These are phyloP conservation scores for Penicillium tannophilum DNA, from an alignment of 495 filamentous ascomycete genomes.

Conservation along the genomic window DNA sequence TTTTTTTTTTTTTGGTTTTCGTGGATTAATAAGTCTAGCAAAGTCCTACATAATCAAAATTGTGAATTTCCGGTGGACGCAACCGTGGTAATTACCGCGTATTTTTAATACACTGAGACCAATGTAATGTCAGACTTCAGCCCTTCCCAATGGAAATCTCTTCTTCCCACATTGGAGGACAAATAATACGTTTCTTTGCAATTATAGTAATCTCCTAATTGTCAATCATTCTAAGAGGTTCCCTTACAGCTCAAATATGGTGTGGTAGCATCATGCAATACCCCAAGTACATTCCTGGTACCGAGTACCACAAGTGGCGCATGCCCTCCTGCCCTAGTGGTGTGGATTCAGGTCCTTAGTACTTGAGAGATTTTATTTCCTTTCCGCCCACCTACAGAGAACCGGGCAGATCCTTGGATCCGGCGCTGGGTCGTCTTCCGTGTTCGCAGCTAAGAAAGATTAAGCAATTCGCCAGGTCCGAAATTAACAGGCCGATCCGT, in stretches of 20 bases:
- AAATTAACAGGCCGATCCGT: slow-evolving; percentile 16
- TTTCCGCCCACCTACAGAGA: background rate
- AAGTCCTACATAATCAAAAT: background rate
- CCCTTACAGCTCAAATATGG: background rate
- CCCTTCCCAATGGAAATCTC: background rate
- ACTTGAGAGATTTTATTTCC: slow-evolving; percentile 5
- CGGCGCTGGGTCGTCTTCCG: slow-evolving; percentile 26
- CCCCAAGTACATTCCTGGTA: slow-evolving; percentile 15
- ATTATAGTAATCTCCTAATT: background rate
- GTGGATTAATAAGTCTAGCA: slow-evolving; percentile 16
- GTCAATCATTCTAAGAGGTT: background rate
- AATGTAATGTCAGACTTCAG: background rate
- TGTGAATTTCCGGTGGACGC: background rate
- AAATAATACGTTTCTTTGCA: background rate
- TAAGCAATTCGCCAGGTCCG: slow-evolving; percentile 22
- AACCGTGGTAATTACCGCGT: slow-evolving; percentile 2
- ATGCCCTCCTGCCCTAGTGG: slow-evolving; percentile 20
- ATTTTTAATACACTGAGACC: background rate
- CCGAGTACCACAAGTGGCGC: slow-evolving; percentile 19
- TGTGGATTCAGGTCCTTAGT: slow-evolving; percentile 1
- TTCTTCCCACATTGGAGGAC: background rate
- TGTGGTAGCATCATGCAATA: slow-evolving; percentile 6
- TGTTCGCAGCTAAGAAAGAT: slow-evolving; percentile 27
- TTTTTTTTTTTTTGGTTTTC: background rate
- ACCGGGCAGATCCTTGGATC: slow-evolving; percentile 29